A percentile compares a stretch with the other conserved stretches of the same genome.
Evolutionary conservation across 805 yeast species (phyloP).

Genomic region (Wickerhamiella azymoides): DNA sequence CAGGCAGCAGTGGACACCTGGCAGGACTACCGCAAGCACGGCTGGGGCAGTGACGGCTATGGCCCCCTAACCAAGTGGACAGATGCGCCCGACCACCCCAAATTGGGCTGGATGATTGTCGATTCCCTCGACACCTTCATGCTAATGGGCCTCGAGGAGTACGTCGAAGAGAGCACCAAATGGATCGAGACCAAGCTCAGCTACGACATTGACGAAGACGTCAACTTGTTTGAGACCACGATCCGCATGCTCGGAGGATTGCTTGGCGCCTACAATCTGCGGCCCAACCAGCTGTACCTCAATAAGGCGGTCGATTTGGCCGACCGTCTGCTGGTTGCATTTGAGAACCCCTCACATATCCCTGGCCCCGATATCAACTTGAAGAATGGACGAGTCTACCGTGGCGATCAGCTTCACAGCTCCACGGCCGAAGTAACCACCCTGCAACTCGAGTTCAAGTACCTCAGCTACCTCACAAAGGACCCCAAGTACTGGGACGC

Average conservation of each 20-base stretch:
- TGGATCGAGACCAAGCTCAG: conserved; percentile 22
- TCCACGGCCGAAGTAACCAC: conserved; percentile 38
- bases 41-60: conserved; percentile 31
- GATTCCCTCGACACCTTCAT: conserved; percentile 40
- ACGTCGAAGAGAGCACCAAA: conserved; percentile 29
- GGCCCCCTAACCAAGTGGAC: conserved; percentile 13
- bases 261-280: conserved; percentile 38
- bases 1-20: conserved; percentile 32
- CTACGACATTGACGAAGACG: conserved; percentile 43
- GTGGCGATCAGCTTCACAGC: neutral
- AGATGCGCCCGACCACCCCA: conserved; percentile 12
- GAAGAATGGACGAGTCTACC: conserved; percentile 7
- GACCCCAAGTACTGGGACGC: conserved; percentile 34
- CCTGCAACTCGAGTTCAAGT: conserved; percentile 37
- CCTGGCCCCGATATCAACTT: conserved; percentile 29
- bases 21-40: conserved; percentile 30
- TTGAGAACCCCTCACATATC: conserved; percentile 45
- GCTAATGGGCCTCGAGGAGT: conserved; percentile 32
- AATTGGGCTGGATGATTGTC: conserved; percentile 33
- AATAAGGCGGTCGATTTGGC: conserved; percentile 34
- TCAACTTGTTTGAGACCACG: conserved; percentile 39
- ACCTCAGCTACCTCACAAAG: conserved; percentile 38
- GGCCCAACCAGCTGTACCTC: conserved; percentile 26
- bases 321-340: conserved; percentile 37
- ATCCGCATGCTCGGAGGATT: conserved; percentile 42